Evolutionary conservation across 306 rosid species (phyloP).

Genomic region (Sicyos edulis): DNA sequence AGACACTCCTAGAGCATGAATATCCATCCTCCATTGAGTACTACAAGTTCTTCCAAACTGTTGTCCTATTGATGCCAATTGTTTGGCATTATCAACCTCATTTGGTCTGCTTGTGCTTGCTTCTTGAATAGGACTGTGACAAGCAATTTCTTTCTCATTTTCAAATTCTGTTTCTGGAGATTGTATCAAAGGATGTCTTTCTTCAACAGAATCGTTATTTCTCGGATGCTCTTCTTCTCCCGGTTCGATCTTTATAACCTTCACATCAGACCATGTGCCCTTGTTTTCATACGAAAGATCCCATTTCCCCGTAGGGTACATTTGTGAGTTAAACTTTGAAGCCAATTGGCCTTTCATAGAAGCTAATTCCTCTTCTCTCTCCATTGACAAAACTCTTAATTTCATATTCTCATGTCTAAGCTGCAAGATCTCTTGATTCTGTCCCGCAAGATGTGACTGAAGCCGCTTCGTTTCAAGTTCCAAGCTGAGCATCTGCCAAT

Average conservation of each 20-base stretch:
- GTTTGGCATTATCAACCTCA: slow-evolving; percentile 23
- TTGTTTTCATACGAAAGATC: slow-evolving; percentile 37
- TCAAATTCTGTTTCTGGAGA: slow-evolving; percentile 36
- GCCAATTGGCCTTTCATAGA: slow-evolving; percentile 58
- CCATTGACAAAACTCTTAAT: slow-evolving; percentile 54
- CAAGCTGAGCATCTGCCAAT: slow-evolving; percentile 73
- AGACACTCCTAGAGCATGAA: slow-evolving; percentile 83
- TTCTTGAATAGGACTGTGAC: slow-evolving; percentile 23
- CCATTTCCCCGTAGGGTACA: slow-evolving; percentile 30
- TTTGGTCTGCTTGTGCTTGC: slow-evolving; percentile 24
- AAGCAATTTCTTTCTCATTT: slow-evolving; percentile 26
- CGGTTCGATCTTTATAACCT: slow-evolving; percentile 40
- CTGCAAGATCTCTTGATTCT: slow-evolving; percentile 58
- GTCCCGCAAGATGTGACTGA: slow-evolving; percentile 58
- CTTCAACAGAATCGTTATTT: slow-evolving; percentile 29
- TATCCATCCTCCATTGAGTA: slow-evolving; percentile 74
- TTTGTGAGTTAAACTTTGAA: slow-evolving; percentile 39
- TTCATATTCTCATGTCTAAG: slow-evolving; percentile 65
- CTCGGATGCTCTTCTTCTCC: slow-evolving; percentile 43
- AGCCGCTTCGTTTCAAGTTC: slow-evolving; percentile 77
- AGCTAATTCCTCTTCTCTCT: slow-evolving; percentile 47
- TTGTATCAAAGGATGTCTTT: slow-evolving; percentile 20
- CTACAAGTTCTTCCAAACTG: slow-evolving; percentile 25
- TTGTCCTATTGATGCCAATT: slow-evolving; percentile 21
- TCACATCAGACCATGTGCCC: slow-evolving; percentile 38